Base-by-base conservation (phyloP, 2,329 filamentous ascomycete species). In the Neopestalotiopsis sp. region DNA sequence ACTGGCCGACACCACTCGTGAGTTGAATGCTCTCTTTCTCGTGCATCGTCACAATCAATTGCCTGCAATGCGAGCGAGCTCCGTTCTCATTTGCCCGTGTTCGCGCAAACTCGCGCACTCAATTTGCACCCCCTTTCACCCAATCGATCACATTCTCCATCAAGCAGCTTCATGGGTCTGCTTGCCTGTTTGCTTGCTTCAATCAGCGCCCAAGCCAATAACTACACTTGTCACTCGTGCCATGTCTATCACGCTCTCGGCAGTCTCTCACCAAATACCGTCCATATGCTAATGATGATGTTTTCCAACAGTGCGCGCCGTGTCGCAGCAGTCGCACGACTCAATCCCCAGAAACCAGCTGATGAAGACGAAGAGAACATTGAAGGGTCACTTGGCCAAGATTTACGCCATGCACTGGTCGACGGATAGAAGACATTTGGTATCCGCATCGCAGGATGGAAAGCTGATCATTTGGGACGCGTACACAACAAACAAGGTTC, bases 321-420 rank as follows among this genome's bases (percentile, higher is more conserved):
- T 98, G 76, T 93, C 96, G 77, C 91, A 94, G 81, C 93, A 95
- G 84, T 92, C 95, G 74, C 95, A 97, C 82, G 96, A 98, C 81
- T 87, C 93, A 74, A 90, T 99, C 76, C 94, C 95, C 73, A 92
- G 93, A 83, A 96, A 97, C 82, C 88, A 90, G 80, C 89, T 95
- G 80, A 98, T 99, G 96, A 97, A 96, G 88, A 93, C 95, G 73
- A 96, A 97, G 86, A 93, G 94, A 78, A 98, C 95, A 65, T 88
- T 99, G 74, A 98, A 98, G 86, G 96, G 96, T 74, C 96, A 99
- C 88, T 85, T 99, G 74, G 96, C 96, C 77, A 99, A 99, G 86
- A 99, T 99, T 78, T 99, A 99, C 83, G 96, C 96, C 77, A 99
- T 99, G 96, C 96, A 99, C 86, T 99, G 96, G 96, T 98, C 96